Conservation (phyloP, 1,284 basidiomycete species). For the Kalmanozyma brasiliensis region DNA sequence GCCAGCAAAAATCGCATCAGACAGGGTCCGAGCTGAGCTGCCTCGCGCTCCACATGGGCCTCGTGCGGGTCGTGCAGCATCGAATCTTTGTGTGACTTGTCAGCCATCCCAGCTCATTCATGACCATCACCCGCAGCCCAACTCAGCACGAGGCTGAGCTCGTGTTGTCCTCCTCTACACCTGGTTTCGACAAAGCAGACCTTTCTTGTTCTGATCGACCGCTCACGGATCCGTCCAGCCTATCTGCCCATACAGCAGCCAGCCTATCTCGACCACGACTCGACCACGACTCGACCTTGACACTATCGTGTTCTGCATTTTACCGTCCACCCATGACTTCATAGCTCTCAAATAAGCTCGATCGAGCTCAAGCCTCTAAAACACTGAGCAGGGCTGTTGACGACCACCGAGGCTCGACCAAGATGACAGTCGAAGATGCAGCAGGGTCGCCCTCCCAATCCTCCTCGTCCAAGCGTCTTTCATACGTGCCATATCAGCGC, state of each 20-base stretch:
- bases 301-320: no score
- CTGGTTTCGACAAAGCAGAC: no score
- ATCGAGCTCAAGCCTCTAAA: background rate
- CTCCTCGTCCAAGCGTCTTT: slow-evolving; percentile 38
- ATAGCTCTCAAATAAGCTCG: background rate
- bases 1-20: slow-evolving; percentile 1
- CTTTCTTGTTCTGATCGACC: no score
- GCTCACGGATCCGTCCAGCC: no score
- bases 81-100: background rate
- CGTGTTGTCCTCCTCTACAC: no score
- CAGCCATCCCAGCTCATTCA: background rate
- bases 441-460: slow-evolving; percentile 8
- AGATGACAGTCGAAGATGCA: slow-evolving; percentile 19
- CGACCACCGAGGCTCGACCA: background rate
- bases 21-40: slow-evolving; percentile 14
- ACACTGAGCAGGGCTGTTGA: background rate
- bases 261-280: no score
- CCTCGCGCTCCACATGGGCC: slow-evolving; percentile 15
- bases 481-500: slow-evolving; percentile 46
- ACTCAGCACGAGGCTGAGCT: no score
- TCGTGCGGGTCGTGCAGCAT: slow-evolving; percentile 13
- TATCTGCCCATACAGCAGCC: no score
- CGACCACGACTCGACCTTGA: no score
- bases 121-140: background rate
- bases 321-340: background rate